phyloP scores from a whole-genome alignment of 345 rosid genomes.

The Hypericum androsaemum region DNA sequence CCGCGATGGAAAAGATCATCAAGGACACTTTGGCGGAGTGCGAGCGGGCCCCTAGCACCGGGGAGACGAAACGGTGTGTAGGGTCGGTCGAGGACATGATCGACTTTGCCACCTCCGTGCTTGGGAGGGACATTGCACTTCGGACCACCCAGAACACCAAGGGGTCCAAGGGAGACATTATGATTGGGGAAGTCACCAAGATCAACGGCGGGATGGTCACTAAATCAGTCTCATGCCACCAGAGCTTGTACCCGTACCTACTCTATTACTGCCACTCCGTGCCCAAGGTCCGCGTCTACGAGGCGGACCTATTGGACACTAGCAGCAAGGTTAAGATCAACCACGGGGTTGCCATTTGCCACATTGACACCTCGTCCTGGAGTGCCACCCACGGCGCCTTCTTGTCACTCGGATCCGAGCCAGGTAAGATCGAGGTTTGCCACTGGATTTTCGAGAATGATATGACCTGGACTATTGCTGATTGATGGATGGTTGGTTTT shows the following conservation, averaged over 20 bases:
- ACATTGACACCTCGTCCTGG: slow-evolving; percentile 72
- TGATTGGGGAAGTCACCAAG: slow-evolving; percentile 47
- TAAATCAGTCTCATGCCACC: slow-evolving; percentile 80
- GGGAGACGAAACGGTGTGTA: slow-evolving; percentile 79
- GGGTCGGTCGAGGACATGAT: slow-evolving; percentile 84
- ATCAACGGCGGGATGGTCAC: slow-evolving; percentile 65
- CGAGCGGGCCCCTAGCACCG: slow-evolving; percentile 53
- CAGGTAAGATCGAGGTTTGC: slow-evolving; percentile 71
- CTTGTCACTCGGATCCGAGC: slow-evolving; percentile 55
- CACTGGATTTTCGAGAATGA: slow-evolving; percentile 93
- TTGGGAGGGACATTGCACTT: slow-evolving; percentile 46
- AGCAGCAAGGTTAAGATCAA: slow-evolving; percentile 38
- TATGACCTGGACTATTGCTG: slow-evolving; percentile 56
- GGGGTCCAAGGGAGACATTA: slow-evolving; percentile 44
- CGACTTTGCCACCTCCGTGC: slow-evolving; percentile 63
- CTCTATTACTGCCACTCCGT: slow-evolving; percentile 86
- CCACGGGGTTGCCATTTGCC: slow-evolving; percentile 80
- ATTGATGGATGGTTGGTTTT: not conserved
- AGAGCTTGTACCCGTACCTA: slow-evolving; percentile 68
- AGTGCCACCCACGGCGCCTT: slow-evolving; percentile 77
- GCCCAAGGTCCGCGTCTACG: slow-evolving; percentile 79
- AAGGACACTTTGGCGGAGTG: slow-evolving; percentile 49
- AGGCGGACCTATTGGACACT: slow-evolving; percentile 58
- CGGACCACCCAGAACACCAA: slow-evolving; percentile 47
- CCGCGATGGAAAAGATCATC: slow-evolving; percentile 48